Base-by-base conservation (phyloP, 2,329 filamentous ascomycete genomes). In the Blumeriella jaapii region DNA sequence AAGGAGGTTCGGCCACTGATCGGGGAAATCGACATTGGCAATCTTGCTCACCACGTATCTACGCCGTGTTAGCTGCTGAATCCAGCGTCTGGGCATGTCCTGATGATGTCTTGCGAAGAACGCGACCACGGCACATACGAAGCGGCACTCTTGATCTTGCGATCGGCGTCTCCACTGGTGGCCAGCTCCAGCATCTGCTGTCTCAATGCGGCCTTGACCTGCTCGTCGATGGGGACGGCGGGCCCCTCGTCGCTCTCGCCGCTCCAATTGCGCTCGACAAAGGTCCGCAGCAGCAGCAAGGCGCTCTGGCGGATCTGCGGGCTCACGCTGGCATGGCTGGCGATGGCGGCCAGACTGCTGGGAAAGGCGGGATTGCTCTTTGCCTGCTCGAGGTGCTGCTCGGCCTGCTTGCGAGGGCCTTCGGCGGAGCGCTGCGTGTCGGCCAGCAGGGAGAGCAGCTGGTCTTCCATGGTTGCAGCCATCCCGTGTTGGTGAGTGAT, bases 1-100 rank as follows among this genome's bases (percentile, higher is more conserved):
- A 18, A 98, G 74, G 27, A 98, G 73, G 47, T 74, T 73, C n/a
- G 87, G 85, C 91, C 91, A 98, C 52, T 87, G 73, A 41, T 95
- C 85, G 34, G 91, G 91, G 55, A 93, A 96, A 63, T 98, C 91
- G 53, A 79, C 74, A 45, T 78, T 81, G 38, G 91, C 91, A 49
- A 98, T 93, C 63, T 94, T 96, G 65, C 86, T 89, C 43, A 95
- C 84, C 4, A 81, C 71, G 48, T 70, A 75, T 58, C 74, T 78
- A 37, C n/a, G n/a, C n/a, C n/a, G n/a, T n/a, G n/a, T n/a, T n/a
- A n/a, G n/a, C n/a, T n/a, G n/a, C n/a, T n/a, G n/a, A n/a, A n/a
- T n/a, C n/a, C n/a, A n/a, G n/a, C n/a, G n/a, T n/a, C n/a, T n/a
- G n/a, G n/a, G n/a, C n/a, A n/a, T n/a, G n/a, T n/a, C n/a, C n/a